Evolutionary conservation across 495 filamentous ascomycete species (phyloP), one percentile per base, ranked within the genome.

Genomic region (Aspergillus haitiensis): DNA sequence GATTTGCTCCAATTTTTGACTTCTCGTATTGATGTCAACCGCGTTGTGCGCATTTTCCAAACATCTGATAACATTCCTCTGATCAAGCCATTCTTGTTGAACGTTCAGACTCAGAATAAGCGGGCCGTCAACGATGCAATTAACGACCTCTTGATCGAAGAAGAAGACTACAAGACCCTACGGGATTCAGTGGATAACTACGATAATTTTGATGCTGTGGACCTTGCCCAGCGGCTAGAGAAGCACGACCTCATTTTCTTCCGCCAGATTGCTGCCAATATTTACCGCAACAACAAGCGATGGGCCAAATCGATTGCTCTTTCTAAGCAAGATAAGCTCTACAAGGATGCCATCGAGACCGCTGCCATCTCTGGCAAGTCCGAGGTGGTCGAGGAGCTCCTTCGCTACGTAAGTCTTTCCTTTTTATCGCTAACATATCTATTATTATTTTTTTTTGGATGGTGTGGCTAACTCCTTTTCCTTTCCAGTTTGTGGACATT

Each of bases 301-400:
- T 99, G 95, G 95, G 92, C 96, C 74, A 97, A 98, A 81, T 97
- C 94, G n/a, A 98, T 99, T 73, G 86, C 90, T 51, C 80, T 99
- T 48, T 97, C 92, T 10, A 99, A 99, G 83, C 95, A 98, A 72
- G 95, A 99, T 79, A 98, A 96, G 84, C 81, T 99, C 37, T 99
- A 93, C 86, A 97, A 97, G 82, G 95, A 99, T 82, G 95, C 95
- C 32, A 98, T 99, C 64, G 95, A 99, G 82, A 99, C 95, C 31
- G 84, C 95, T 11, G 95, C 95, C n/a, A 93, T 97, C 46, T 97
- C 93, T 58, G 83, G 82, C 67, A 96, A 97, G 81, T 60, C 82
- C 8, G 92, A 96, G 44, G 89, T 98, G 45, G 95, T 97, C 44
- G 95, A 98, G 72, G 95, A 98, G 63, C 82, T 99, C 55, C 80